Conservation (phyloP, 805 yeast species). For the Cyberlindnera mycetangii region DNA sequence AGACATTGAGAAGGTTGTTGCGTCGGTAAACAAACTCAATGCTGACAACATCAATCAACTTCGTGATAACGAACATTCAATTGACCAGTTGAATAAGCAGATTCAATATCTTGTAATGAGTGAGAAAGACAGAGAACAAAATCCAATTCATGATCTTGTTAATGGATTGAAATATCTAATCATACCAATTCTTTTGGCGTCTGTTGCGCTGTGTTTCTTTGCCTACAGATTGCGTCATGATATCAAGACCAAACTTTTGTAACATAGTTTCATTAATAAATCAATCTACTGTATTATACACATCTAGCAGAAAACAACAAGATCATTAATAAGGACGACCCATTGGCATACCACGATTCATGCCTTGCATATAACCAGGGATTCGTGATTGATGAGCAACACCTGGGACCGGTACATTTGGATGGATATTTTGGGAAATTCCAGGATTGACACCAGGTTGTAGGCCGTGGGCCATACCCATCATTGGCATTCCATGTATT, state of each 20-base stretch:
- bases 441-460: not conserved
- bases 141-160: constrained; percentile 26
- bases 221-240: constrained; percentile 57
- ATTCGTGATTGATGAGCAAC: not conserved
- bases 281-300: not conserved
- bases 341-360: constrained; percentile 1
- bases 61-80: constrained; percentile 24
- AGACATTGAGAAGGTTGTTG: constrained; percentile 8
- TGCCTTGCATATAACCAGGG: not conserved
- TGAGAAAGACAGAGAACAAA: constrained; percentile 24
- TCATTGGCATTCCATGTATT: not conserved
- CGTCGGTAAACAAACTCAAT: constrained; percentile 19
- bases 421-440: not conserved
- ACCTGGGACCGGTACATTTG: not conserved
- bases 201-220: constrained; percentile 40
- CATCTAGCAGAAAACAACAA: not conserved
- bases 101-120: constrained; percentile 22
- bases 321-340: constrained; percentile 4
- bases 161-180: constrained; percentile 27
- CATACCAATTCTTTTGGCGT: constrained; percentile 24
- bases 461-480: not conserved
- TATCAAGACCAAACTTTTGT: constrained; percentile 57
- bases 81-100: constrained; percentile 20
- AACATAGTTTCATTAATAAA: constrained; percentile 9
- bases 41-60: constrained; percentile 24